Percentiles rank a stretch among this genome's conserved stretches.
These are phyloP conservation scores for Rhizoclosmatium globosum DNA, from an alignment of 192 early-diverging fungal species.

Conservation along the genomic window DNA sequence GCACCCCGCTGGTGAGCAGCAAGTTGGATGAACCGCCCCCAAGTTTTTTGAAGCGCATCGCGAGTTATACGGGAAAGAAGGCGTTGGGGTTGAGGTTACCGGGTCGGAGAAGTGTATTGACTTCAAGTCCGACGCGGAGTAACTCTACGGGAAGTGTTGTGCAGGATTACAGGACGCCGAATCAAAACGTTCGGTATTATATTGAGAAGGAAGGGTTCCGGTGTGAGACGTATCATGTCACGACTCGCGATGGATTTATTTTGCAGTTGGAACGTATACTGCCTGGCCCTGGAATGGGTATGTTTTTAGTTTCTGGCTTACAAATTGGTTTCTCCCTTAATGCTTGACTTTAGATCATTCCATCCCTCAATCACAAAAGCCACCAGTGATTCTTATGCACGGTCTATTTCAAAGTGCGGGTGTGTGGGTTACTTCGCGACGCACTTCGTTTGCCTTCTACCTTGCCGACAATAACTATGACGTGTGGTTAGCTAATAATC, in stretches of 20 bases:
- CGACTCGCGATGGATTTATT: constrained; percentile 28
- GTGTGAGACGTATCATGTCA: constrained; percentile 28
- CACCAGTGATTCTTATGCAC: constrained; percentile 47
- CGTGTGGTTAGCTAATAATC: constrained; percentile 49
- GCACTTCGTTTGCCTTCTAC: constrained; percentile 43
- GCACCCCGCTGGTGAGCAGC: background rate
- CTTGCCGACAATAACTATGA: constrained; percentile 42
- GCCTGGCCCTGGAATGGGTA: constrained; percentile 6
- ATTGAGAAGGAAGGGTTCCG: constrained; percentile 20
- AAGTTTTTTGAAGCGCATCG: constrained; percentile 26
- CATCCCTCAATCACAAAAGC: constrained; percentile 11
- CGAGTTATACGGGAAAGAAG: constrained; percentile 6
- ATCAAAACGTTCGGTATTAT: constrained; percentile 29
- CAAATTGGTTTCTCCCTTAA: background rate
- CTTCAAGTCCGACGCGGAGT: background rate
- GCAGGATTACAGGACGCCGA: constrained; percentile 5
- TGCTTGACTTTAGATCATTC: constrained; percentile 8
- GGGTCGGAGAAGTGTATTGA: background rate
- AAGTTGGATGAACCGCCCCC: constrained; percentile 14
- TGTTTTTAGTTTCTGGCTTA: background rate
- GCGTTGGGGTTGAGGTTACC: background rate
- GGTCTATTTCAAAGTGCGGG: constrained; percentile 49
- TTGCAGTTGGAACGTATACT: constrained; percentile 17
- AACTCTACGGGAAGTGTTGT: background rate
- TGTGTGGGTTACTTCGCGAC: constrained; percentile 38